A percentile compares a stretch with the other conserved stretches of the same genome.
These are phyloP conservation scores for Asterionellopsis glacialis DNA, from an alignment of 108 stramenopile species.

Conservation along the genomic window DNA sequence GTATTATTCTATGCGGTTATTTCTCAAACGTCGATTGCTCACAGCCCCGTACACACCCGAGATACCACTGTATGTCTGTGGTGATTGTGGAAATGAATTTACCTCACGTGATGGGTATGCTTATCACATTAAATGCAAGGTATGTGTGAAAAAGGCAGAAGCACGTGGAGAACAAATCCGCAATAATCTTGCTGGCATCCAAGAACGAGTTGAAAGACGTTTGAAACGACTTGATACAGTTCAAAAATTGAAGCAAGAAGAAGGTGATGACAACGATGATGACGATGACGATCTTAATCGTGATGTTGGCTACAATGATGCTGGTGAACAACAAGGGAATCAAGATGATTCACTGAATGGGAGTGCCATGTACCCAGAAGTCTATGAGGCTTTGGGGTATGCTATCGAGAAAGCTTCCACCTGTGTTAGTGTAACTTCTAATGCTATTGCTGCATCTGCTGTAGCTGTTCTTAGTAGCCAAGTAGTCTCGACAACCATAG, in stretches of 20 bases:
- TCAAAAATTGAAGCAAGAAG: constrained; percentile 13
- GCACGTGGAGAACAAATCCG: neutral
- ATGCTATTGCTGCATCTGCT: too few species aligned
- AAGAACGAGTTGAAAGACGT: constrained; percentile 11
- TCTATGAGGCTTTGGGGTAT: constrained; percentile 14
- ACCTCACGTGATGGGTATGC: constrained; percentile 10
- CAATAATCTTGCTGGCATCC: constrained; percentile 5
- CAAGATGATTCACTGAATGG: neutral
- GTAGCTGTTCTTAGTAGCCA: neutral
- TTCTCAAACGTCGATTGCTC: constrained; percentile 30
- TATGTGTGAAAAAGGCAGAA: constrained; percentile 16
- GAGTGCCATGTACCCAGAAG: constrained; percentile 30
- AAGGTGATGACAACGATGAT: neutral
- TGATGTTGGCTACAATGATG: constrained; percentile 7
- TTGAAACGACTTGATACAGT: constrained; percentile 3
- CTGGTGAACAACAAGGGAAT: constrained; percentile 13
- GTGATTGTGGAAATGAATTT: constrained; percentile 43
- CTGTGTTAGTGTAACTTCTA: too few species aligned
- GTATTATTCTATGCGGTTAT: constrained; percentile 7
- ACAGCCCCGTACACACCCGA: constrained; percentile 31
- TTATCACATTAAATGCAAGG: constrained; percentile 26
- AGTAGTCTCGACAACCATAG: neutral
- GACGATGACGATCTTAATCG: neutral
- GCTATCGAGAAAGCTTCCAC: too few species aligned
- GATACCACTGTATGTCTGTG: constrained; percentile 24